Base-by-base conservation (phyloP, 345 rosid species). In the Lepidium africanum region DNA sequence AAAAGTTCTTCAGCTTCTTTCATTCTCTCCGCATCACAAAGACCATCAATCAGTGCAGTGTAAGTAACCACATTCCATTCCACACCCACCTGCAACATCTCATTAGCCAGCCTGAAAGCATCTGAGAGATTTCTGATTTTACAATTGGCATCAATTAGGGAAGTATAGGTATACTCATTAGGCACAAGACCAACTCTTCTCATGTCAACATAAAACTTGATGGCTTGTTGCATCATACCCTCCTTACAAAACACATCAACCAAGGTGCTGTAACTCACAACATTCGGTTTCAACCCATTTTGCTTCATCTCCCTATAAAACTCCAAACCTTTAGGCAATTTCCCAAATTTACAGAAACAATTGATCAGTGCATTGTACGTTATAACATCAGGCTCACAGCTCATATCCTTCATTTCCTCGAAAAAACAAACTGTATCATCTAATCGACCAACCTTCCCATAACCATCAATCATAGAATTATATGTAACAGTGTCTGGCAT, bases 171-270 rank as follows among this genome's bases (percentile, higher is more conserved):
- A 76, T 73, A 84, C 69, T 81, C 95, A 53, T 88, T 86, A 61
- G 91, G 91, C 54, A 79, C 62, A 65, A 83, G 81, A 65, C 86
- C 87, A 67, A 82, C 59, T 46, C 81, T 80, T 64, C 79, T 88
- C 91, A 86, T 88, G 68, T 84, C 91, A 33, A 80, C 72, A 57
- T 84, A 83, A 64, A 88, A 80, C 65, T 86, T 88, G 6, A 79
- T 46, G 12, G 87, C 91, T 51, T 75, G 76, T 41, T 67, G 82
- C 84, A 86, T 81, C 91, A 88, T 88, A 42, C 83, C 86, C 41
- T 83, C 89, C 71, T 86, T 86, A 74, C 91, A 84, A 14, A 88
- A 69, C 10, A 83, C 87, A 81, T 86, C 95, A 70, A 88, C 79
- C 59, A 88, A 48, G 49, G 91, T 80, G 66, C 89, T 88, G 54